Evolutionary conservation across 345 rosid genomes (phyloP), one percentile per base, ranked within the genome.

Genomic region (Pistacia vera): DNA sequence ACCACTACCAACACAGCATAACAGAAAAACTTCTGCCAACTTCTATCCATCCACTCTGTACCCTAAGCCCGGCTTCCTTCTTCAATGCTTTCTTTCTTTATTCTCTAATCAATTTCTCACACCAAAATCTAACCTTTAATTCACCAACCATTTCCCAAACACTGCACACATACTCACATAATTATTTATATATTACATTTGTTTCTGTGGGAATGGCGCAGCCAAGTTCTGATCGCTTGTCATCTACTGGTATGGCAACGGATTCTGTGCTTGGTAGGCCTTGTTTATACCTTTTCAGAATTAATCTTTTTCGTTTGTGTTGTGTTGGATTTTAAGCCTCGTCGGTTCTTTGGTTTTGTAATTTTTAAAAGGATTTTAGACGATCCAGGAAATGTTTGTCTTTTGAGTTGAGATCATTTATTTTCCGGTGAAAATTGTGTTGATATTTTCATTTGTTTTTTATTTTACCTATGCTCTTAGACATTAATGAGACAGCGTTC

Each of bases 201-300:
- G 17, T 57, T 72, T 63, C 36, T 46, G 30, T 28, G 38, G 35
- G 56, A 66, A 78, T 66, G 79, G 74, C 81, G 22, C 79, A 52
- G 48, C 73, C 68, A 51, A 65, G 13, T 62, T 56, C 79, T 61
- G 80, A 80, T 82, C 84, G 82, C 25, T 81, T 82, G 38, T 36
- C 70, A 18, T 79, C 68, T 51, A 16, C 82, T 73, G 84, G 86
- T 80, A 76, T 60, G 80, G 49, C 4, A 46, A 16, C 65, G 18
- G 44, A 44, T n/a, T 18, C 20, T 18, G 48, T 1, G 68, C 17
- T 44, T 36, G 3, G 1, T 63, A 35, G 25, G 57, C 30, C 14
- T 11, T 51, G 30, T 52, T 68, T 33, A 61, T 61, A 3, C 48
- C 8, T 6, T 49, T 8, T 8, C 14, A 36, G 25, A 11, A 18